Percentiles rank a stretch among this genome's conserved stretches.
Evolutionary conservation across 2,329 filamentous ascomycete species (phyloP).

Genomic region (Torrubiellomyces zombiae): DNA sequence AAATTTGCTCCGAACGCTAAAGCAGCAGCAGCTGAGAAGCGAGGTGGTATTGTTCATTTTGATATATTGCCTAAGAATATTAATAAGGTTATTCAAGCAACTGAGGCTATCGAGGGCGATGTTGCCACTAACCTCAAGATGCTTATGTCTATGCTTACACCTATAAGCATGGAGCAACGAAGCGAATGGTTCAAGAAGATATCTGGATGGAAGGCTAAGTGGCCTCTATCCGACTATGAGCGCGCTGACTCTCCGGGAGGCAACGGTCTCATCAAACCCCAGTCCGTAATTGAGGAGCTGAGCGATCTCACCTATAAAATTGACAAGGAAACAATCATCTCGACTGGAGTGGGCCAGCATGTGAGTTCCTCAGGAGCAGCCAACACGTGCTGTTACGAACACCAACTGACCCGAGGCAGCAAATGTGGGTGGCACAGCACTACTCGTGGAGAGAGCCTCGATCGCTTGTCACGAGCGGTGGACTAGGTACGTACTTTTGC

Average conservation of each 20-base stretch:
- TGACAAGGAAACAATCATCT: constrained; percentile 73
- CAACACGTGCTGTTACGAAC: too few relatives aligned
- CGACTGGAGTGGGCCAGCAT: constrained; percentile 91
- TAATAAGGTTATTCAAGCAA: constrained; percentile 97
- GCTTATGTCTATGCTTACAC: constrained; percentile 56
- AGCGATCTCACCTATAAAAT: constrained; percentile 66
- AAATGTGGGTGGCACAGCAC: constrained; percentile 98
- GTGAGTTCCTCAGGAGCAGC: too few relatives aligned
- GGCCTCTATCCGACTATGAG: constrained; percentile 73
- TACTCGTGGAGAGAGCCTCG: constrained; percentile 91
- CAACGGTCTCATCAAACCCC: constrained; percentile 78
- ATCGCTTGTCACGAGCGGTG: constrained; percentile 89
- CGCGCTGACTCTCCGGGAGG: constrained; percentile 53
- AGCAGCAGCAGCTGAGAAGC: constrained; percentile 64
- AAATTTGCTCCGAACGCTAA: constrained; percentile 86
- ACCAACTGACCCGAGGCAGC: too few relatives aligned
- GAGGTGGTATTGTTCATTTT: constrained; percentile 92
- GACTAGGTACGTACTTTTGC: too few relatives aligned
- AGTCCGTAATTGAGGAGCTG: constrained; percentile 80
- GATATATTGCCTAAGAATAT: constrained; percentile 99
- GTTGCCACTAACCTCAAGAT: constrained; percentile 64
- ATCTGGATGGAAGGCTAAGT: constrained; percentile 75
- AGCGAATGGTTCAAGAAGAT: constrained; percentile 85
- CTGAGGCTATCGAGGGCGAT: constrained; percentile 87
- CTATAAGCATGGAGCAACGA: constrained; percentile 45